Base-by-base conservation (phyloP, 768 basidiomycete species). In the Dictyophora rubrovolvata region DNA sequence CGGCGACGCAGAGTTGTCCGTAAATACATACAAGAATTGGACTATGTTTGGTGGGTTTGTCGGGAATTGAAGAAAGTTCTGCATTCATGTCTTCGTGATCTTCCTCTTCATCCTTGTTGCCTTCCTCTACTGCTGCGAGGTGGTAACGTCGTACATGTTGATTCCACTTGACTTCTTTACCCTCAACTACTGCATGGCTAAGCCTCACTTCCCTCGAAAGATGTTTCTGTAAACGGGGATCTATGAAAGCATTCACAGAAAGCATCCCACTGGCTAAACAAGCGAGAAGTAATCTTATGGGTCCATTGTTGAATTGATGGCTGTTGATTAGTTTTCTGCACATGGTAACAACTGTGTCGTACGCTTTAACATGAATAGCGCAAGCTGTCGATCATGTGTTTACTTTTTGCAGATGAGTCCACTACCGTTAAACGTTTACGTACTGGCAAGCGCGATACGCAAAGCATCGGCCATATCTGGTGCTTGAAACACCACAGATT, bases 281-380 rank as follows among this genome's bases (percentile, higher is more conserved):
- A 0, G 87, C 86, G 3, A 86, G 67, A 20, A 95, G 77, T 52
- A 97, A 78, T 6, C 91, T 84, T 12, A 88, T 72, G 0, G 92
- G 86, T 47, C 94, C 91, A 55, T 92, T 88, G 66, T 93, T 86
- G 74, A 89, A 93, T 66, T 95, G 92, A 66, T 92, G 76, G 0
- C 73, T 71, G 34, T 79, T 83, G 59, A 89, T 82, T 34, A 97
- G 72, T 62, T 87, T 87, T 22, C 92, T 82, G 34, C 79, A 79
- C 65, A 90, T 86, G 61, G 90, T 86, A 16, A 90, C 80, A 16
- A 88, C 80, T 10, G 77, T 72, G 20, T 73, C 65, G 65, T 79
- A 80, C 11, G 81, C 78, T 53, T 80, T 74, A 5, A 76, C 79
- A 1, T 76, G 69, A 37, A 89, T 79, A 7, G 85, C 85, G 66